A percentile compares a stretch with the other conserved stretches of the same genome.
Conservation (phyloP, 2,329 filamentous ascomycete genomes). For the Fusarium pseudograminearum region DNA sequence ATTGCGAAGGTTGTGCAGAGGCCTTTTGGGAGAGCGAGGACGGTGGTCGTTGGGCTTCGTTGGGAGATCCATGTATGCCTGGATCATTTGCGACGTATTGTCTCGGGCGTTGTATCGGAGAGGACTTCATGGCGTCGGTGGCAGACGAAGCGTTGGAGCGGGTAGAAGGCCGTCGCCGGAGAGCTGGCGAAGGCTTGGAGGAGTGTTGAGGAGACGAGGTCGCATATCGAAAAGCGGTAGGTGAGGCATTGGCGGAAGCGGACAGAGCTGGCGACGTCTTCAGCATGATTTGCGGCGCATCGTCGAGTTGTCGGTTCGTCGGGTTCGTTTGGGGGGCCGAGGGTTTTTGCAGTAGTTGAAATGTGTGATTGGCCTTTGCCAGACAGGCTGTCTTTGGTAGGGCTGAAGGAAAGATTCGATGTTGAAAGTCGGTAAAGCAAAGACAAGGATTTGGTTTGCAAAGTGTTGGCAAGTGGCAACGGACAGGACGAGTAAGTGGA, state of each 20-base stretch:
- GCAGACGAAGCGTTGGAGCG: conserved; percentile 39
- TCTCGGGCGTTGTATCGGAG: conserved; percentile 42
- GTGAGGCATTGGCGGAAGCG: conserved; percentile 65
- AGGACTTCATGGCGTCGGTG: conserved; percentile 45
- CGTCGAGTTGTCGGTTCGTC: conserved; percentile 49
- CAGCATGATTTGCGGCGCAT: conserved; percentile 69
- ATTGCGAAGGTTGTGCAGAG: conserved; percentile 36
- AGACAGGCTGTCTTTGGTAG: conserved; percentile 10
- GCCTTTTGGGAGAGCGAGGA: conserved; percentile 43
- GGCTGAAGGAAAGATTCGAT: conserved; percentile 23
- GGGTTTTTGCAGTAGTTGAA: conserved; percentile 34
- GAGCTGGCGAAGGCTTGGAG: conserved; percentile 45
- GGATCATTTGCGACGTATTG: conserved; percentile 44
- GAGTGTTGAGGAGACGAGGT: conserved; percentile 46
- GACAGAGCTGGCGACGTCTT: conserved; percentile 67
- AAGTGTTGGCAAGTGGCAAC: conserved; percentile 32
- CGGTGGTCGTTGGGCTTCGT: conserved; percentile 34
- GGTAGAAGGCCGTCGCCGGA: conserved; percentile 46
- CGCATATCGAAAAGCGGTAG: conserved; percentile 58
- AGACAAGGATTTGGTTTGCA: conserved; percentile 21
- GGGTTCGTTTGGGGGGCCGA: conserved; percentile 26
- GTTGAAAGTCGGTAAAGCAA: conserved; percentile 26
- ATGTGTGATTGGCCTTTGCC: conserved; percentile 21
- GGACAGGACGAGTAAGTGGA: conserved; percentile 17
- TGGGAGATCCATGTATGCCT: conserved; percentile 37